Evolutionary conservation across 73 alveolate species (phyloP).

Genomic region (Breviolum minutum): DNA sequence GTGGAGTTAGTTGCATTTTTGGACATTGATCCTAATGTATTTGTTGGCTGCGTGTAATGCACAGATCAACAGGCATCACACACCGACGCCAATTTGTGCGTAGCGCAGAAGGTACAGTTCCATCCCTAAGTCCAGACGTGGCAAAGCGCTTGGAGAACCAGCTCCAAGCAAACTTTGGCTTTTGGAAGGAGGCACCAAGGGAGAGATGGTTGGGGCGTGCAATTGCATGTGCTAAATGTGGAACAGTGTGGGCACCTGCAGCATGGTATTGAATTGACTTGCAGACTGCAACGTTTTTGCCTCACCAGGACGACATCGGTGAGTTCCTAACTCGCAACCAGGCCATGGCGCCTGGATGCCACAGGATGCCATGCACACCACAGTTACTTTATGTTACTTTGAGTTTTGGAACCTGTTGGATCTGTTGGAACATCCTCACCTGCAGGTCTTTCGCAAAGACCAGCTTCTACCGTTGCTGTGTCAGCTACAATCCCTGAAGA

Average conservation of each 20-base stretch:
- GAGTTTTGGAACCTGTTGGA: not conserved
- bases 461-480: conserved; percentile 12
- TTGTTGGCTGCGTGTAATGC: no score
- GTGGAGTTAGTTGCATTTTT: no score
- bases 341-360: not conserved
- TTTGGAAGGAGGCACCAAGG: not conserved
- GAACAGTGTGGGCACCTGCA: not conserved
- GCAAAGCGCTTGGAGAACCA: conserved; percentile 55
- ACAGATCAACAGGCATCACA: not conserved
- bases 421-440: not conserved
- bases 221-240: not conserved
- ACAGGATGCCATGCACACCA: no score
- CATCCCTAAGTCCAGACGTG: conserved; percentile 12
- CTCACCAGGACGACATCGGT: conserved; percentile 34
- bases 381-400: no score
- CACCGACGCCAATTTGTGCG: no score
- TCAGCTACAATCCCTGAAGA: conserved; percentile 39
- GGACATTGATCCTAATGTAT: not conserved
- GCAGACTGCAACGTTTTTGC: not conserved
- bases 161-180: conserved; percentile 33
- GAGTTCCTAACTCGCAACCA: conserved; percentile 44
- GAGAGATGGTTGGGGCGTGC: no score
- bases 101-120: not conserved
- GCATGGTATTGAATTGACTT: not conserved
- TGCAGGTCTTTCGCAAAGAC: conserved; percentile 12